Evolutionary conservation across 495 filamentous ascomycete species (phyloP).

Genomic region (Trypethelium eluteriae): DNA sequence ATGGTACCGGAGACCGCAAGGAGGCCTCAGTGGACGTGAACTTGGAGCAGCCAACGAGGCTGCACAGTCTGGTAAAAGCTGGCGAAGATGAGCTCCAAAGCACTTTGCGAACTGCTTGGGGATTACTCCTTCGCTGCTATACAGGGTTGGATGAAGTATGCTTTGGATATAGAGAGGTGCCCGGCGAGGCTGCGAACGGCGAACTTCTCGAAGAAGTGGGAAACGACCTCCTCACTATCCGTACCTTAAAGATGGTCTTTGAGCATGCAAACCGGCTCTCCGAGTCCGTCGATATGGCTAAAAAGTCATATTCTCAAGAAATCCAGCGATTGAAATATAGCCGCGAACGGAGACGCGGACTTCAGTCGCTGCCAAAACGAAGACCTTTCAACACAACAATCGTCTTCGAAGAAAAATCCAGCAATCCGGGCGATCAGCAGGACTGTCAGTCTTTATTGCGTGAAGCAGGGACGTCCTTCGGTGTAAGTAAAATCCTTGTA

Average conservation of each 20-base stretch:
- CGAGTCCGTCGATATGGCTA: background rate
- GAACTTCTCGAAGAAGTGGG: background rate
- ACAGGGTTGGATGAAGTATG: slow-evolving; percentile 5
- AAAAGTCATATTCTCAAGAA: background rate
- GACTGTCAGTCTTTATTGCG: background rate
- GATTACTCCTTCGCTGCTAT: background rate
- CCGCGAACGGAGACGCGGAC: background rate
- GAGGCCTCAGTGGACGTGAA: slow-evolving; percentile 2
- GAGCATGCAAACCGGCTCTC: background rate
- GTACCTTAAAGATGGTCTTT: background rate
- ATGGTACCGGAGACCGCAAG: background rate
- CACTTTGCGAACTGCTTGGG: slow-evolving; percentile 4
- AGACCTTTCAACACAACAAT: slow-evolving; percentile 34
- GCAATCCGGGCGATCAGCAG: background rate
- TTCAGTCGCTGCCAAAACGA: background rate
- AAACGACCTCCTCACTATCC: background rate
- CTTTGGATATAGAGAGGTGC: background rate
- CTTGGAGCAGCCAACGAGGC: background rate
- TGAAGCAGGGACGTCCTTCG: background rate
- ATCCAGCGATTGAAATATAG: background rate
- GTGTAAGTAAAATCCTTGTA: background rate
- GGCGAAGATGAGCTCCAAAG: background rate
- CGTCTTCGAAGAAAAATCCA: slow-evolving; percentile 18
- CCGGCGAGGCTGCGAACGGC: background rate
- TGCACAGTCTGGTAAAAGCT: background rate